Percentiles rank a stretch among this genome's conserved stretches.
These are phyloP conservation scores for Oryza meyeriana DNA, from an alignment of 176 grass and related monocot species.

Conservation along the genomic window DNA sequence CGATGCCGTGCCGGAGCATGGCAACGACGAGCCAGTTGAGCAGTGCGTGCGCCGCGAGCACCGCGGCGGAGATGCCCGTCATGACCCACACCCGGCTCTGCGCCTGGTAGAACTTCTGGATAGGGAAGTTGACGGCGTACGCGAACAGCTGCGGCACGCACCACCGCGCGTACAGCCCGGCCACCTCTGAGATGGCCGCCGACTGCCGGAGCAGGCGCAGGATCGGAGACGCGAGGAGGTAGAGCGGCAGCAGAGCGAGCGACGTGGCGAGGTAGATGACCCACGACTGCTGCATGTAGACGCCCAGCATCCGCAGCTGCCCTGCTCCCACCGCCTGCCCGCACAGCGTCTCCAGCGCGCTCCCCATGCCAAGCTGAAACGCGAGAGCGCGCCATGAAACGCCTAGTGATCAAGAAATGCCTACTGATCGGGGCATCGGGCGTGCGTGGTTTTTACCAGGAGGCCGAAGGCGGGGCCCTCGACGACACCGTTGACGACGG, in stretches of 20 bases:
- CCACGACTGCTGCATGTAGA: slow-evolving; percentile 81
- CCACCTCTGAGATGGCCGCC: slow-evolving; percentile 32
- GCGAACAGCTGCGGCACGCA: slow-evolving; percentile 57
- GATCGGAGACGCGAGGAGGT: slow-evolving; percentile 48
- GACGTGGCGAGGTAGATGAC: slow-evolving; percentile 54
- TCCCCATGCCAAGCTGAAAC: slow-evolving; percentile 72
- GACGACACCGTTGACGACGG: slow-evolving; percentile 51
- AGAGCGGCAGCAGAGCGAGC: slow-evolving; percentile 41
- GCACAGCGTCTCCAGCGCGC: slow-evolving; percentile 77
- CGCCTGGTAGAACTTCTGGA: slow-evolving; percentile 77
- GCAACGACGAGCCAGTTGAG: slow-evolving; percentile 54
- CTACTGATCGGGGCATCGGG: neutral
- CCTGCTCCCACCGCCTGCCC: slow-evolving; percentile 66
- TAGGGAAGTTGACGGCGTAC: slow-evolving; percentile 60
- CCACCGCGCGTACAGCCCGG: slow-evolving; percentile 51
- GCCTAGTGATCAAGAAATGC: neutral
- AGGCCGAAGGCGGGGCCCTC: slow-evolving; percentile 63
- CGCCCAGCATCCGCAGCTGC: slow-evolving; percentile 58
- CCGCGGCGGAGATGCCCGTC: slow-evolving; percentile 37
- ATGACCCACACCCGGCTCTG: slow-evolving; percentile 70
- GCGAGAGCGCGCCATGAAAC: neutral
- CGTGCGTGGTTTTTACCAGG: slow-evolving; percentile 19
- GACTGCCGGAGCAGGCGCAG: slow-evolving; percentile 50
- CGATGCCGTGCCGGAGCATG: slow-evolving; percentile 39
- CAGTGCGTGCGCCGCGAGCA: slow-evolving; percentile 36